Base-by-base conservation (phyloP, 2,329 filamentous ascomycete species). In the Fusarium sarcochroum region DNA sequence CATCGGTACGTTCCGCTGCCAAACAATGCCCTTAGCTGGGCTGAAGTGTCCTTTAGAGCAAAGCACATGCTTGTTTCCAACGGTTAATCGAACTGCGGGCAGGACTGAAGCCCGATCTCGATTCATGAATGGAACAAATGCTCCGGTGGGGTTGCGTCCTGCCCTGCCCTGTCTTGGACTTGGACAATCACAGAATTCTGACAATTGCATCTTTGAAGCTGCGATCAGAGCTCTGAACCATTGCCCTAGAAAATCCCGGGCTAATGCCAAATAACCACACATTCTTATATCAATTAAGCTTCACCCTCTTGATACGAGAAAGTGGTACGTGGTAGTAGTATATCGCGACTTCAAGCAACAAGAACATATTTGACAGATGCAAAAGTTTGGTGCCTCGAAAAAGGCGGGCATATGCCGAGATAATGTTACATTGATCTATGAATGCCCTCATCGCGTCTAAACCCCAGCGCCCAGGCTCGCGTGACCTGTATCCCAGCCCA, bases 371-470 rank as follows among this genome's bases (percentile, higher is more conserved):
- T 35, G n/a, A 23, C 48, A 9, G 15, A n/a, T 35, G 21, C 45
- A 41, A 32, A 44, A 61, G 34, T n/a, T 41, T 46, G 25, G 48
- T 44, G 56, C 40, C 14, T 45, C 34, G 23, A 42, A 35, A 58
- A 27, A 57, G 55, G 47, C 38, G 46, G 46, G 21, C 52, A 48
- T 57, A 52, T 40, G 53, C 32, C 60, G 51, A 63, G 56, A 73
- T 75, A 66, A 35, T 75, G 68, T 70, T 75, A 75, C 73, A 75
- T 68, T 74, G 46, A 62, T 75, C 71, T 75, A 73, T 72, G 65
- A 48, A 58, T 57, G 48, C 51, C 58, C 48, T 70, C 41, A 32
- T 59, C 58, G 46, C 45, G 20, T 73, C 70, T 72, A 70, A 56
- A 51, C 58, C 66, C 61, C 61, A 51, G 58, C 63, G 56, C 66